Percentiles rank a stretch among this genome's conserved stretches.
phyloP scores from a whole-genome alignment of 805 yeast species.

The Danielia reshetovae region DNA sequence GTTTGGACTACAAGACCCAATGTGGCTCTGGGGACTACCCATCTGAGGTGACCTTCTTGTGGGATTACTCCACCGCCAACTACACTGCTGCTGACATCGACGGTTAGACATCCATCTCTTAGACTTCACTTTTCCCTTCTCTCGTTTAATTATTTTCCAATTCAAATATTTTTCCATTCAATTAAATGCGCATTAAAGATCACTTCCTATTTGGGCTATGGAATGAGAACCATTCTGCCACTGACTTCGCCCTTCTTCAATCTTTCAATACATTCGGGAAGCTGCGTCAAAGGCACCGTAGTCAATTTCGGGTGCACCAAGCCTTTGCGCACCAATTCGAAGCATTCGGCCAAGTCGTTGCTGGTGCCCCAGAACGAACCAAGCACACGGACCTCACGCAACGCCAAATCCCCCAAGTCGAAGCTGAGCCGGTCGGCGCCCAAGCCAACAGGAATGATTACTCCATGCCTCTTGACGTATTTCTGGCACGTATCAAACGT shows the following conservation, averaged over 20 bases:
- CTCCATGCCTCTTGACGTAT: not conserved
- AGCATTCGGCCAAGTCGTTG: not conserved
- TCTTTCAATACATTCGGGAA: not conserved
- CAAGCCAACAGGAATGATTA: not conserved
- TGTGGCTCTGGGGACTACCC: slow-evolving; percentile 27
- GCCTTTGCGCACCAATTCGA: not conserved
- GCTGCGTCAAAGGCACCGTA: not conserved
- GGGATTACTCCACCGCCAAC: slow-evolving; percentile 32
- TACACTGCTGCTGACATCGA: slow-evolving; percentile 23
- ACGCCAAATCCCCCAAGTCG: not conserved
- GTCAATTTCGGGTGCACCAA: not conserved
- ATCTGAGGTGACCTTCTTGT: slow-evolving; percentile 32
- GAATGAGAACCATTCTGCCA: not conserved
- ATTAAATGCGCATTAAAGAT: not conserved
- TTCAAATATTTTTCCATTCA: too few species aligned
- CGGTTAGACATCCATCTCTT: not conserved
- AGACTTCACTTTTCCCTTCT: not conserved
- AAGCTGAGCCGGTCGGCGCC: not conserved
- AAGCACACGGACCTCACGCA: not conserved
- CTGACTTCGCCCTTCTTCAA: not conserved
- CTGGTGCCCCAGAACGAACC: not conserved
- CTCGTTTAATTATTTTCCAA: not conserved
- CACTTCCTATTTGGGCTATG: not conserved
- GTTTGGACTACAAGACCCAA: slow-evolving; percentile 21
- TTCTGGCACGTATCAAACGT: slow-evolving; percentile 4